Percentiles rank a stretch among this genome's conserved stretches.
Conservation (phyloP, 2,329 filamentous ascomycete species). For the Zasmidium citrigriseum region DNA sequence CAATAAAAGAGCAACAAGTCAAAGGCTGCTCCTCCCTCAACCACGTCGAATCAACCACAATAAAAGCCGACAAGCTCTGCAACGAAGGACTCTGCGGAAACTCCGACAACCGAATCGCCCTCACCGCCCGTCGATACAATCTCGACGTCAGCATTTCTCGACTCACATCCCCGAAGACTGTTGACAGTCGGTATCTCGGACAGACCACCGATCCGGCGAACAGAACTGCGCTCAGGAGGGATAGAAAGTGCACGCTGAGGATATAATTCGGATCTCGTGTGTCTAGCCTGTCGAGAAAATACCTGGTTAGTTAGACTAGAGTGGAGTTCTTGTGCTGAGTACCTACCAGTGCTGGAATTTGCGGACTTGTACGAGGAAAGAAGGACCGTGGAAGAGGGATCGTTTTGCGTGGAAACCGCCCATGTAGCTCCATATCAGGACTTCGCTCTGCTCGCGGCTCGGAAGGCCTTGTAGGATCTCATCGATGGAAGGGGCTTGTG, state of each 20-base stretch:
- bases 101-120: slow-evolving; percentile 23
- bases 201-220: slow-evolving; percentile 28
- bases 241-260: slow-evolving; percentile 23
- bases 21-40: slow-evolving; percentile 52
- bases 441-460: slow-evolving; percentile 22
- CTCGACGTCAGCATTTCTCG: slow-evolving; percentile 22
- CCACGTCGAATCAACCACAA: slow-evolving; percentile 38
- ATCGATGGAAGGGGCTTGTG: slow-evolving; percentile 18
- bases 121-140: slow-evolving; percentile 22
- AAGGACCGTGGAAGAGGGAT: slow-evolving; percentile 19
- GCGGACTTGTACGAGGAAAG: slow-evolving; percentile 20
- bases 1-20: slow-evolving; percentile 51
- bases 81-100: slow-evolving; percentile 50
- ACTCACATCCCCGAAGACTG: slow-evolving; percentile 22
- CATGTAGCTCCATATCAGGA: slow-evolving; percentile 24
- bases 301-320: not conserved
- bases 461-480: slow-evolving; percentile 20
- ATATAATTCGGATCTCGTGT: slow-evolving; percentile 21
- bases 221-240: slow-evolving; percentile 22
- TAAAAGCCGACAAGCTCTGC: slow-evolving; percentile 48
- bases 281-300: slow-evolving; percentile 10
- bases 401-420: slow-evolving; percentile 25
- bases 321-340: not conserved
- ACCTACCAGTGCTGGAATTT: slow-evolving; percentile 24
- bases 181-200: slow-evolving; percentile 19